These are phyloP conservation scores for Lotmaria passim DNA, from an alignment of 208 protist species.

Conservation along the genomic window DNA sequence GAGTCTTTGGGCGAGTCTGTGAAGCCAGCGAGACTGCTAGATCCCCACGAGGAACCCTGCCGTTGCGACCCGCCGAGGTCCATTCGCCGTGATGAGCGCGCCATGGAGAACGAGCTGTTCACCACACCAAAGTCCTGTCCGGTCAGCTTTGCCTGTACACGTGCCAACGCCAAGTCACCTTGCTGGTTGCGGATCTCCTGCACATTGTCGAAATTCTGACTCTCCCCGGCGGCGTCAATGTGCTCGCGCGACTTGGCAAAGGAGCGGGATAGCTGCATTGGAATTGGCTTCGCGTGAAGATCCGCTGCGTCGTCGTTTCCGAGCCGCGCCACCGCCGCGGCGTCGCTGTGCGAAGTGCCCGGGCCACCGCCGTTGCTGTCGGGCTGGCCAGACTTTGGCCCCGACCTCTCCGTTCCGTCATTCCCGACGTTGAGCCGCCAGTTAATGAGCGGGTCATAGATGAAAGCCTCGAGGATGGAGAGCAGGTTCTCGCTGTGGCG, in stretches of 20 bases:
- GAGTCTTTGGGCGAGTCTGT: conserved; percentile 51
- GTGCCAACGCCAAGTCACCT: conserved; percentile 80
- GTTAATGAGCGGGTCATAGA: conserved; percentile 99
- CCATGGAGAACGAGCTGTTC: conserved; percentile 70
- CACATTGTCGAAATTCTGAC: conserved; percentile 35
- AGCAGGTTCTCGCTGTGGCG: conserved; percentile 98
- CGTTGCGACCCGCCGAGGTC: conserved; percentile 27
- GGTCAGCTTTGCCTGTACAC: conserved; percentile 87
- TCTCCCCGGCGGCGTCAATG: conserved; percentile 9
- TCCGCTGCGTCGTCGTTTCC: conserved; percentile 22
- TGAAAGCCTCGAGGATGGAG: conserved; percentile 99
- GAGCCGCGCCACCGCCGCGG: conserved; percentile 7
- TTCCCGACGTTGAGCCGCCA: conserved; percentile 93
- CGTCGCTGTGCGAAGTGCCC: conserved; percentile 9
- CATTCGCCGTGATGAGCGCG: conserved; percentile 41
- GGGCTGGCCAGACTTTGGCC: conserved; percentile 23
- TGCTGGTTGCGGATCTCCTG: conserved; percentile 89
- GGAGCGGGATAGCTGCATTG: conserved; percentile 82
- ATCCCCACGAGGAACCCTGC: conserved; percentile 57
- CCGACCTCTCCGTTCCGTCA: conserved; percentile 26
- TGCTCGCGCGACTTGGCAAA: conserved; percentile 54
- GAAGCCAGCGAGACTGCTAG: conserved; percentile 42
- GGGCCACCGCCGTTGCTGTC: conserved; percentile 22
- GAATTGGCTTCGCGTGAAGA: conserved; percentile 31
- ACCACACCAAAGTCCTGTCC: conserved; percentile 84